phyloP scores from a whole-genome alignment of 139 green algal genomes.

The Trebouxia sp. region DNA sequence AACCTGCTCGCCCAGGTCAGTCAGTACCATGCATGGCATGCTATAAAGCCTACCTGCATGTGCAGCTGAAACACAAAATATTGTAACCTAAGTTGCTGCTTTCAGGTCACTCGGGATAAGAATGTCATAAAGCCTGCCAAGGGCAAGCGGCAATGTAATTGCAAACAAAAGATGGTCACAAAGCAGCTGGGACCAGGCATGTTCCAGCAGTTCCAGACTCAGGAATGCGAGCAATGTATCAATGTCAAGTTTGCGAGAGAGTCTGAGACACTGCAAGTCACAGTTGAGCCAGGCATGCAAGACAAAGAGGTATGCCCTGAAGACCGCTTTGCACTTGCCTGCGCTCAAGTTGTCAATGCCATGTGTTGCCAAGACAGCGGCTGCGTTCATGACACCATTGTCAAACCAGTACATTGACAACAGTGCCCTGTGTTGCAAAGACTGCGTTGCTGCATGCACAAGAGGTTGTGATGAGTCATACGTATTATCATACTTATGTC shows the following conservation, averaged over 20 bases:
- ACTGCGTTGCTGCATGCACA: neutral
- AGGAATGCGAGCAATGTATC: conserved; percentile 91
- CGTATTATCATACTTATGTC: no score
- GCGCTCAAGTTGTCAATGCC: neutral
- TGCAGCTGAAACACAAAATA: no score
- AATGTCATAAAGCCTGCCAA: conserved; percentile 79
- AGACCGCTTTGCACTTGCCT: neutral
- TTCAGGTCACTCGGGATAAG: conserved; percentile 86
- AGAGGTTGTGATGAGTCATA: neutral
- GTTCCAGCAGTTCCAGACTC: conserved; percentile 95
- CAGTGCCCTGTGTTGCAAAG: neutral
- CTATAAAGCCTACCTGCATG: no score
- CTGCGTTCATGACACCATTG: no score
- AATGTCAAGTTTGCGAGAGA: conserved; percentile 88
- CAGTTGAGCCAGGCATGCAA: conserved; percentile 91
- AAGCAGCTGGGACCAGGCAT: conserved; percentile 95
- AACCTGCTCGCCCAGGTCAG: no score
- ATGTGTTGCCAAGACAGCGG: no score
- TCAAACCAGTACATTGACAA: no score
- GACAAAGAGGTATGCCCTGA: conserved; percentile 59
- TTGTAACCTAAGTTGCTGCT: neutral
- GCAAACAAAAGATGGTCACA: conserved; percentile 92
- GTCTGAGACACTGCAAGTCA: conserved; percentile 75
- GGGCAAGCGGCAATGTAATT: conserved; percentile 97
- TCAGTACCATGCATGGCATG: no score